phyloP scores from a whole-genome alignment of 2,329 filamentous ascomycete species.

The Ophiostoma ips region DNA sequence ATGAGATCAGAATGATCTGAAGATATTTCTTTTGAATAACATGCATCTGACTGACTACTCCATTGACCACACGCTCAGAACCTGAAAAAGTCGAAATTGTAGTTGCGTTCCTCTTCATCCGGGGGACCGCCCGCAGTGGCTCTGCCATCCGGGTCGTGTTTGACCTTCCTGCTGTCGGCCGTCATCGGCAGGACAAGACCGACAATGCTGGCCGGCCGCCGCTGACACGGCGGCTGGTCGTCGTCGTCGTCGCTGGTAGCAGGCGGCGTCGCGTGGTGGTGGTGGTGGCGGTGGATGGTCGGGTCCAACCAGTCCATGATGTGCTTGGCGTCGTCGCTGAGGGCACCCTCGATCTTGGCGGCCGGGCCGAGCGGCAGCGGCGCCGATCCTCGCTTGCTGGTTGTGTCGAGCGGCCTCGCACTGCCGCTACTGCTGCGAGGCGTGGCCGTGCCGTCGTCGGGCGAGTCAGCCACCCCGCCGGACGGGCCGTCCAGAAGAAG shows the following conservation, averaged over 20 bases:
- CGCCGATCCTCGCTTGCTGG: too few relatives aligned
- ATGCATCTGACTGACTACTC: background rate
- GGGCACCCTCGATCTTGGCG: background rate
- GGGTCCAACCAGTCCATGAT: slow-evolving; percentile 17
- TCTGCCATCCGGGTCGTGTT: slow-evolving; percentile 3
- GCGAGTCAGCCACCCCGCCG: too few relatives aligned
- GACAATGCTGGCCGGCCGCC: too few relatives aligned
- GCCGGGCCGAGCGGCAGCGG: background rate
- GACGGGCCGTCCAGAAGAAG: too few relatives aligned
- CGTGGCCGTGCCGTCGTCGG: too few relatives aligned
- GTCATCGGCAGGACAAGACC: too few relatives aligned
- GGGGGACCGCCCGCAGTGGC: too few relatives aligned
- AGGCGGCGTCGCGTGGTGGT: too few relatives aligned
- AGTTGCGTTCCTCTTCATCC: slow-evolving; percentile 21
- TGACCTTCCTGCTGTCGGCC: background rate
- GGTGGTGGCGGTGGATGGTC: slow-evolving; percentile 5
- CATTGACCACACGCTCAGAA: slow-evolving; percentile 15
- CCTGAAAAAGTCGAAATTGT: slow-evolving; percentile 28
- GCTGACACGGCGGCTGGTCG: background rate
- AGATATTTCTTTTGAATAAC: too few relatives aligned
- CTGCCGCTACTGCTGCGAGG: background rate
- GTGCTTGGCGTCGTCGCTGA: background rate
- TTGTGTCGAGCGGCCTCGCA: background rate
- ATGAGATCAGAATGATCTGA: too few relatives aligned
- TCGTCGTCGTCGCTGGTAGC: too few relatives aligned